Percentiles rank a stretch among this genome's conserved stretches.
phyloP scores from a whole-genome alignment of 139 green algal species.

The Chlorella sp. region DNA sequence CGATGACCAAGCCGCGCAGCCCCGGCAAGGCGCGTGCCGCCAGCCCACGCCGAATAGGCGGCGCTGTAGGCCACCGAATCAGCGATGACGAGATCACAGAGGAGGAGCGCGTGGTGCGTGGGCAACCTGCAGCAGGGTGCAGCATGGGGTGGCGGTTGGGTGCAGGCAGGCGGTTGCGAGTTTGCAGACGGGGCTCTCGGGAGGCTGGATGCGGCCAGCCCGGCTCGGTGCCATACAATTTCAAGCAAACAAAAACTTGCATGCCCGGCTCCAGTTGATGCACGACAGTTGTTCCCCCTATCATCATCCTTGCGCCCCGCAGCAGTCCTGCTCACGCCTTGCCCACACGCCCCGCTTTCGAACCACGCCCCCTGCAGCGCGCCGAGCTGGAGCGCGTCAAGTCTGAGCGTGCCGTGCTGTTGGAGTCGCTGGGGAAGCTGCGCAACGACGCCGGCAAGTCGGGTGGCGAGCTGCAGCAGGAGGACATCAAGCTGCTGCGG shows the following conservation, averaged over 20 bases:
- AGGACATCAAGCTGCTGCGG: constrained; percentile 77
- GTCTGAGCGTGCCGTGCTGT: constrained; percentile 59
- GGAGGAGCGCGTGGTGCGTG: constrained; percentile 73
- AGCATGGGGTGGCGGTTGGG: background rate
- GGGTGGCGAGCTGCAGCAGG: constrained; percentile 82
- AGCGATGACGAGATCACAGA: constrained; percentile 74
- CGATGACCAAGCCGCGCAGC: constrained; percentile 43
- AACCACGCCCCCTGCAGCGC: constrained; percentile 17
- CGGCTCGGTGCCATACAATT: too few species aligned
- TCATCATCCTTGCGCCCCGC: too few species aligned
- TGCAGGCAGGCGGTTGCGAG: background rate
- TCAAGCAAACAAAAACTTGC: too few species aligned
- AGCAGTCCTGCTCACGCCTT: background rate
- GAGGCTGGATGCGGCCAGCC: too few species aligned
- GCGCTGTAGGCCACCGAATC: background rate
- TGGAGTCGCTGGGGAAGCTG: constrained; percentile 76
- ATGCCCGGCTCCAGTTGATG: too few species aligned
- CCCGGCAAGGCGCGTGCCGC: constrained; percentile 50
- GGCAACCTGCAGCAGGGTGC: background rate
- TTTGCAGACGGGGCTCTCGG: too few species aligned
- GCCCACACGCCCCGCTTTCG: background rate
- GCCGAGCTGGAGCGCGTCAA: constrained; percentile 42
- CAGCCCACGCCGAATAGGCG: background rate
- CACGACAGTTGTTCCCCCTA: too few species aligned
- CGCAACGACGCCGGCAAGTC: constrained; percentile 64